These are phyloP conservation scores for Pseudogymnoascus sp. DNA, from an alignment of 2,329 filamentous ascomycete species.

Conservation along the genomic window DNA sequence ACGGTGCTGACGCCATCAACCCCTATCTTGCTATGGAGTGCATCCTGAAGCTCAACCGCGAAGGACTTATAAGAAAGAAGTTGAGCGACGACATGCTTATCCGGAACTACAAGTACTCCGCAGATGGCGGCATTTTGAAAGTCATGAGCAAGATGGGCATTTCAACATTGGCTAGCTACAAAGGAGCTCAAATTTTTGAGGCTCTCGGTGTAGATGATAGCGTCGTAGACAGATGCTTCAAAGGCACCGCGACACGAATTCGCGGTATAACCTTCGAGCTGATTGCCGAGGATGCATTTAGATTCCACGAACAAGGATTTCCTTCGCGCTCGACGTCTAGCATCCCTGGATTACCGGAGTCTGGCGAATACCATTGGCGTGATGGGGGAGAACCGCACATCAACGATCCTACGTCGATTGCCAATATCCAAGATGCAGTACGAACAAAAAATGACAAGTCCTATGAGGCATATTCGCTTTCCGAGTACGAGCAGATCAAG, in stretches of 20 bases:
- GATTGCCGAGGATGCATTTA: constrained; percentile 89
- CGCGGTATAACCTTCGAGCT: constrained; percentile 88
- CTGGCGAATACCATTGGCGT: constrained; percentile 97
- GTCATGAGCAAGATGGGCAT: constrained; percentile 99
- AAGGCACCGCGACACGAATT: constrained; percentile 87
- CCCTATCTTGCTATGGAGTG: constrained; percentile 95
- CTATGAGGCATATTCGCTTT: constrained; percentile 89
- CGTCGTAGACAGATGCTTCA: constrained; percentile 91
- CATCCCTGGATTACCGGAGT: constrained; percentile 76
- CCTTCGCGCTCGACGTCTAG: constrained; percentile 69
- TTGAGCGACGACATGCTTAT: constrained; percentile 74
- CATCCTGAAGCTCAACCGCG: constrained; percentile 91
- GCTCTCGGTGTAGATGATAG: constrained; percentile 86
- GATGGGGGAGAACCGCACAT: constrained; percentile 92
- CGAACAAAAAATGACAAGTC: constrained; percentile 98
- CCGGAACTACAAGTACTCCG: constrained; percentile 93
- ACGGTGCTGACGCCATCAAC: constrained; percentile 89
- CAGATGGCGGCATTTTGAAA: constrained; percentile 91
- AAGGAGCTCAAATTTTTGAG: constrained; percentile 96
- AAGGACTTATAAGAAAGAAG: constrained; percentile 87
- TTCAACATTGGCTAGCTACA: constrained; percentile 90
- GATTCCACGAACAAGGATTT: constrained; percentile 89
- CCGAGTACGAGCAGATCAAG: constrained; percentile 94
- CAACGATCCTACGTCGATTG: constrained; percentile 90
- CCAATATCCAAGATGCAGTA: constrained; percentile 94